These are phyloP conservation scores for Rhodomyrtus tomentosa DNA, from an alignment of 345 rosid genomes.

Conservation along the genomic window DNA sequence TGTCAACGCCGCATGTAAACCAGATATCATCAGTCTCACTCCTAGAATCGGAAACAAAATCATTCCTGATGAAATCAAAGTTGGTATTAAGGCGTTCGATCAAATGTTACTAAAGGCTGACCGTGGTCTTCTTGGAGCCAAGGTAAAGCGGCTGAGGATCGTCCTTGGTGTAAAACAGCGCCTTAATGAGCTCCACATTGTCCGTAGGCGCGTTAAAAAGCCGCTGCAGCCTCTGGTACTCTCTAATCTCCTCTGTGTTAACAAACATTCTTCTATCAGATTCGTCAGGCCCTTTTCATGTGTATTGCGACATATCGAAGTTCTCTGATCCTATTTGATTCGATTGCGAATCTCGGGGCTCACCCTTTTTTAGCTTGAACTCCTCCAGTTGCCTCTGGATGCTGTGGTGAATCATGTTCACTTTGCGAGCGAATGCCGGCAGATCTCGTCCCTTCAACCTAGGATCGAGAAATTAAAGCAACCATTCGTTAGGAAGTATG, in stretches of 20 bases:
- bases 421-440: background rate
- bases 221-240: conserved; percentile 16
- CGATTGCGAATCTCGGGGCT: background rate
- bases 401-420: background rate
- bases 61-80: background rate
- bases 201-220: conserved; percentile 21
- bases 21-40: background rate
- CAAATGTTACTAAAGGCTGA: background rate
- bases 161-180: conserved; percentile 28
- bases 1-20: background rate
- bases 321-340: background rate
- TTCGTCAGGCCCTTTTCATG: background rate
- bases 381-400: background rate
- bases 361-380: background rate
- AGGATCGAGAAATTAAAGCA: background rate
- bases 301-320: background rate
- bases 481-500: background rate
- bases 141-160: conserved; percentile 31
- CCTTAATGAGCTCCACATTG: conserved; percentile 34
- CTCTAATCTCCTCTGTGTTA: conserved; percentile 30
- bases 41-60: background rate
- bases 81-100: background rate
- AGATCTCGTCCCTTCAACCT: background rate
- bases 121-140: conserved; percentile 28
- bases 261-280: background rate